phyloP scores from a whole-genome alignment of 2,329 filamentous ascomycete genomes.

The Lasiodiplodia hormozganensis region DNA sequence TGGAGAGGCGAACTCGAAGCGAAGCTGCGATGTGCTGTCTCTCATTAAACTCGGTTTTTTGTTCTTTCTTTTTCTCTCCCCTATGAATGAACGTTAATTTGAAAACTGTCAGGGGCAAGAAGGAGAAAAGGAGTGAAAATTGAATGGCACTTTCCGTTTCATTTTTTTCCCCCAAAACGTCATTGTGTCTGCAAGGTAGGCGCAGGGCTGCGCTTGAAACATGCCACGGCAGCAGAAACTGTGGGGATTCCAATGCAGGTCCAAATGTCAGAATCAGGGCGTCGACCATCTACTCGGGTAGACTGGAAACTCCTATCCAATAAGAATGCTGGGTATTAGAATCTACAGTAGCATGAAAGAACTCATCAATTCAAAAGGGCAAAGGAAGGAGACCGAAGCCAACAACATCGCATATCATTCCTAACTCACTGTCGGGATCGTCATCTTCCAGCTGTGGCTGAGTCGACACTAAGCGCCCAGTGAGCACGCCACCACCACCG shows the following conservation, averaged over 20 bases:
- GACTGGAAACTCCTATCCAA: neutral
- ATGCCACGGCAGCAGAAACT: neutral
- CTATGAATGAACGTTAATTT: neutral
- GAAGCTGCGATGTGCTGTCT: neutral
- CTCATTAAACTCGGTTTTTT: neutral
- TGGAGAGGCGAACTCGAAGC: neutral
- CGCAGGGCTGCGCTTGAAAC: conserved; percentile 2
- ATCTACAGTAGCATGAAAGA: neutral
- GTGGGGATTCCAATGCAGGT: conserved; percentile 6
- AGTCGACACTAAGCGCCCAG: conserved; percentile 29
- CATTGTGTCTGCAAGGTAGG: neutral
- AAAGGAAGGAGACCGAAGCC: neutral
- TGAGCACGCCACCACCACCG: conserved; percentile 31
- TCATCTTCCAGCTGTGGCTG: neutral
- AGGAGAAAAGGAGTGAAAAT: neutral
- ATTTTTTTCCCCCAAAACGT: neutral
- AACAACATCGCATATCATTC: neutral
- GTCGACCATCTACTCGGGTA: neutral
- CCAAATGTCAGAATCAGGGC: neutral
- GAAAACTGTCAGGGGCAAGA: neutral
- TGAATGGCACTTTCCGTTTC: neutral
- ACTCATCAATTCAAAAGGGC: neutral
- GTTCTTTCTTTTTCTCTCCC: neutral
- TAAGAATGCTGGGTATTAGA: neutral
- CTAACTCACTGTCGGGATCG: neutral